Conservation (phyloP, 1,139 yeast species). For the Komagataea norvegica region DNA sequence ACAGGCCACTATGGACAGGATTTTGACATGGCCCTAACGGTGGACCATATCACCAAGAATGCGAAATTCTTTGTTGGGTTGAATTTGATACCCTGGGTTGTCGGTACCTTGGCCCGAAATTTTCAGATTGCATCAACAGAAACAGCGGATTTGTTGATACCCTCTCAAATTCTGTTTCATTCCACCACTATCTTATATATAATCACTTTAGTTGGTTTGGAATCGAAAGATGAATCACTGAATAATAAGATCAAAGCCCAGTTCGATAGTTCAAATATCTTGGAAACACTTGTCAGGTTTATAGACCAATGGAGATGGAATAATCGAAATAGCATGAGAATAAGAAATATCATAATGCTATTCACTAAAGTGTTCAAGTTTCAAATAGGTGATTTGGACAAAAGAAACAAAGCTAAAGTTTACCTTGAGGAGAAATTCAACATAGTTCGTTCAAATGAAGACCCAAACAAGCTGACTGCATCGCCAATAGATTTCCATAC, state of each 20-base stretch:
- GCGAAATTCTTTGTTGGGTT: constrained; percentile 8
- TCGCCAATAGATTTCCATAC: constrained; percentile 80
- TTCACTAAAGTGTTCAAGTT: constrained; percentile 56
- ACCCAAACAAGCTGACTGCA: constrained; percentile 39
- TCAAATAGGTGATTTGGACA: constrained; percentile 57
- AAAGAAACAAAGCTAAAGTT: constrained; percentile 44
- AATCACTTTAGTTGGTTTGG: constrained; percentile 30
- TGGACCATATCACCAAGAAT: constrained; percentile 32
- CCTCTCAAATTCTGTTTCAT: constrained; percentile 32
- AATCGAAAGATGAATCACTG: constrained; percentile 19
- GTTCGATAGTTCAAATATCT: constrained; percentile 33
- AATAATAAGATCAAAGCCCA: constrained; percentile 16
- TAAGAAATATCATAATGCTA: constrained; percentile 53
- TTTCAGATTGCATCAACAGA: constrained; percentile 8
- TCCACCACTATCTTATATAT: constrained; percentile 54
- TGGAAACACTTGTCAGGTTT: constrained; percentile 44
- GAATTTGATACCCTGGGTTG: constrained; percentile 8
- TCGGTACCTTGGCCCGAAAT: constrained; percentile 5
- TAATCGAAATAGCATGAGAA: constrained; percentile 34
- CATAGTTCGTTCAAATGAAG: constrained; percentile 31
- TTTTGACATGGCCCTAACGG: constrained; percentile 34
- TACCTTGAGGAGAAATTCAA: constrained; percentile 43
- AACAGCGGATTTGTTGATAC: constrained; percentile 4
- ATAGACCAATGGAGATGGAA: constrained; percentile 69
- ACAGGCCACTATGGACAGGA: constrained; percentile 40